Conservation (phyloP, 2,329 filamentous ascomycete species). For the Exserohilum turcica region DNA sequence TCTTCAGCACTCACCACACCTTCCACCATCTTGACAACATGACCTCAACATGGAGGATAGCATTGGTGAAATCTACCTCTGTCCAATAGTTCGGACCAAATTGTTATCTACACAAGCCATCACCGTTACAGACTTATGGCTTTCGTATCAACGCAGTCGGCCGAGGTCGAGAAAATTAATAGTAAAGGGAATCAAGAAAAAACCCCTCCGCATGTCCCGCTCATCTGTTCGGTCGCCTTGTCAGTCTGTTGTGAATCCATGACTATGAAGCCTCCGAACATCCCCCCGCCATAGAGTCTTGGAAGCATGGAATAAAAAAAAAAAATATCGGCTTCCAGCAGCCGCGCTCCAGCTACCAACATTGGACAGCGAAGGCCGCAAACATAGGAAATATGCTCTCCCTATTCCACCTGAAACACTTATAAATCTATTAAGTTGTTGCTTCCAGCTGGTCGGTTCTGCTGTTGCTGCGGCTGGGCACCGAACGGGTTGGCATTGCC, state of each 20-base stretch:
- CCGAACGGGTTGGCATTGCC: slow-evolving; percentile 62
- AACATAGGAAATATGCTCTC: slow-evolving; percentile 12
- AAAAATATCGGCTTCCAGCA: neutral
- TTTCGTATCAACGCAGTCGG: slow-evolving; percentile 8
- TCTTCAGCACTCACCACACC: too few species aligned
- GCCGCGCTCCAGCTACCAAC: slow-evolving; percentile 8
- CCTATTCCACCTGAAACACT: neutral
- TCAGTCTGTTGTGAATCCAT: neutral
- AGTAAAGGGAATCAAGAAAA: slow-evolving; percentile 26
- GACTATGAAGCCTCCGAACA: neutral
- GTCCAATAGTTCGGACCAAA: slow-evolving; percentile 4
- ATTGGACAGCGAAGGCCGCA: slow-evolving; percentile 21
- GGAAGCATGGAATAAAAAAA: neutral
- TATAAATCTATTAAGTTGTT: slow-evolving; percentile 68
- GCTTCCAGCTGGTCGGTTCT: slow-evolving; percentile 52
- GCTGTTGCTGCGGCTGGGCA: slow-evolving; percentile 43
- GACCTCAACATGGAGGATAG: neutral
- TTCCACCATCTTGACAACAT: neutral
- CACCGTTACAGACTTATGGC: slow-evolving; percentile 9
- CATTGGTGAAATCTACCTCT: neutral
- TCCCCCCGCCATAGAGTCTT: neutral
- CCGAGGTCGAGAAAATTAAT: slow-evolving; percentile 15
- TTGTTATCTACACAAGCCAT: slow-evolving; percentile 13
- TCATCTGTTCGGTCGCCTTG: neutral
- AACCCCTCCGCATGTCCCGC: slow-evolving; percentile 17